Percentiles rank a stretch among this genome's conserved stretches.
Evolutionary conservation across 108 stramenopile species (phyloP).

Genomic region (Tribonema minus): DNA sequence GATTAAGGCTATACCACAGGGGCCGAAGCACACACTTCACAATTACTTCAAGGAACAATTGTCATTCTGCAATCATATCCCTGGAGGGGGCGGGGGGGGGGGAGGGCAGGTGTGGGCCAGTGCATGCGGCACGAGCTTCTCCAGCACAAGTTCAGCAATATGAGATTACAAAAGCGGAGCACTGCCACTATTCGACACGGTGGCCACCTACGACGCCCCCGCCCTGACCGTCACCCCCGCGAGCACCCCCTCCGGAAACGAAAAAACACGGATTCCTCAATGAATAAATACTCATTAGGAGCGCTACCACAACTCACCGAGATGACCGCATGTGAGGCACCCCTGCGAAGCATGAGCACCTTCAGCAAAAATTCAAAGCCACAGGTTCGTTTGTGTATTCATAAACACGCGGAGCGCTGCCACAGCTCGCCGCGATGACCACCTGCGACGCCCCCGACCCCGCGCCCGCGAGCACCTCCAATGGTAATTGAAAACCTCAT

Average conservation of each 20-base stretch:
- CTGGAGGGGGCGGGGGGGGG: too few relatives aligned
- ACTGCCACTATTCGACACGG: background rate
- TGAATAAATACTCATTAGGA: too few relatives aligned
- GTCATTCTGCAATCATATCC: too few relatives aligned
- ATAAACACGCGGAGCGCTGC: too few relatives aligned
- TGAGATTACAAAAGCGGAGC: background rate
- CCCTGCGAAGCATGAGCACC: background rate
- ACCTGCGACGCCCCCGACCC: constrained; percentile 43
- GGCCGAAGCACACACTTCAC: background rate
- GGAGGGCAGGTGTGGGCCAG: too few relatives aligned
- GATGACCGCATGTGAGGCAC: constrained; percentile 22
- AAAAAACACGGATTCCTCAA: too few relatives aligned
- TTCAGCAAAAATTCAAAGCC: too few relatives aligned
- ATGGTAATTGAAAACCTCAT: too few relatives aligned
- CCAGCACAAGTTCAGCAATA: background rate
- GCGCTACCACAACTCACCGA: too few relatives aligned
- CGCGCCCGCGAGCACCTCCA: constrained; percentile 45
- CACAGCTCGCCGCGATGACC: background rate
- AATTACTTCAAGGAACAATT: background rate
- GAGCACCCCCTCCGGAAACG: constrained; percentile 44
- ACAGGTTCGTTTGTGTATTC: too few relatives aligned
- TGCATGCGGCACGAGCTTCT: too few relatives aligned
- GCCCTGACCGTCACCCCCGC: constrained; percentile 41
- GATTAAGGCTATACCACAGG: background rate
- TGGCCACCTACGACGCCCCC: constrained; percentile 30